These are phyloP conservation scores for Colletotrichum sp. DNA, from an alignment of 2,329 filamentous ascomycete genomes.

Conservation along the genomic window DNA sequence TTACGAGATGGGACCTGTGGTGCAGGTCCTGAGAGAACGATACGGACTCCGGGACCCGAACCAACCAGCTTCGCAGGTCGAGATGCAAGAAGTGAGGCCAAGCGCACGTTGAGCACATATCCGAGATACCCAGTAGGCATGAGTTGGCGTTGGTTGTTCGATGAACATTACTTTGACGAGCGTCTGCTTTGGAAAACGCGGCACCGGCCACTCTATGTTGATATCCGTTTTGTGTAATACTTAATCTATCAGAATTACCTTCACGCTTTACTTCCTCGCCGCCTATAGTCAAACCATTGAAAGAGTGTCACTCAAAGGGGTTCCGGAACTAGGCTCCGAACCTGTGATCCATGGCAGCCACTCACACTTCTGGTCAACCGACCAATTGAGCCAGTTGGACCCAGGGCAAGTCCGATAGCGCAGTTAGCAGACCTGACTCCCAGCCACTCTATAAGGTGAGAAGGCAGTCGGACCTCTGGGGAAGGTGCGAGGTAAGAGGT, in stretches of 20 bases:
- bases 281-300: background rate
- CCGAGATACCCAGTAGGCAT: background rate
- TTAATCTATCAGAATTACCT: background rate
- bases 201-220: background rate
- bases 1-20: slow-evolving; percentile 68
- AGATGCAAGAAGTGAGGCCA: slow-evolving; percentile 29
- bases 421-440: background rate
- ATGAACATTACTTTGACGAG: background rate
- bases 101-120: background rate
- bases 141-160: background rate
- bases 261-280: background rate
- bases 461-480: background rate
- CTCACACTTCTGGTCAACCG: background rate
- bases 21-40: slow-evolving; percentile 58
- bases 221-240: background rate
- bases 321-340: background rate
- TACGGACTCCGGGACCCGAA: slow-evolving; percentile 34
- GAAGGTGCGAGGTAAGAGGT: background rate
- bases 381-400: background rate
- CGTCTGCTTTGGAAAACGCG: background rate
- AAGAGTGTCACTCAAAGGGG: background rate
- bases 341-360: background rate
- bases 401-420: background rate
- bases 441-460: background rate
- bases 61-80: slow-evolving; percentile 26